These are phyloP conservation scores for Collybiopsis luxurians DNA, from an alignment of 768 basidiomycete genomes.

Conservation along the genomic window DNA sequence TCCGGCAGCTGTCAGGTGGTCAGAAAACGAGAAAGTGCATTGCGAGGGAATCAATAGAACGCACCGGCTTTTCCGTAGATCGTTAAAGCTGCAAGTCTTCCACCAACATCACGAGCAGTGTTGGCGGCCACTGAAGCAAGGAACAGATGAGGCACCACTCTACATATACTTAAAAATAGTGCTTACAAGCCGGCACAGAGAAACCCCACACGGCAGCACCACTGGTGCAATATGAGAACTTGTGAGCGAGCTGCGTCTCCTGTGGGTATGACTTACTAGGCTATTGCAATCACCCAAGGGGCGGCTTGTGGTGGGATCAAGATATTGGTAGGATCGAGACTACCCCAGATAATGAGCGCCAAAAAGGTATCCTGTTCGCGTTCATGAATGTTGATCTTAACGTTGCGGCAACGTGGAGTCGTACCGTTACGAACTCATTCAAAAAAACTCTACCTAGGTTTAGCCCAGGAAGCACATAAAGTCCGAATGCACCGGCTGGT, in stretches of 20 bases:
- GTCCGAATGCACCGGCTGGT: constrained; percentile 50
- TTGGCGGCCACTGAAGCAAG: constrained; percentile 51
- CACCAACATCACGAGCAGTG: constrained; percentile 66
- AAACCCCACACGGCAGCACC: constrained; percentile 61
- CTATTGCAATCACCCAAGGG: constrained; percentile 51
- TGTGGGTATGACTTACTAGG: constrained; percentile 53
- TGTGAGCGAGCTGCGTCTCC: no score
- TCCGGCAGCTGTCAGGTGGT: constrained; percentile 27
- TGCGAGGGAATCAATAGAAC: not conserved
- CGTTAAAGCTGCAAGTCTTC: constrained; percentile 54
- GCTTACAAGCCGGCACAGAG: constrained; percentile 45
- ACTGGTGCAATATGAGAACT: constrained; percentile 26
- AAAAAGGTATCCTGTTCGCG: constrained; percentile 40
- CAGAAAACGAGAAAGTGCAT: not conserved
- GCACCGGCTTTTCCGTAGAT: constrained; percentile 34
- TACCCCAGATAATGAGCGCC: constrained; percentile 48
- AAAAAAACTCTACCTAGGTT: constrained; percentile 46
- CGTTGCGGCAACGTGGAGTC: constrained; percentile 14
- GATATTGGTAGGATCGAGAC: constrained; percentile 56
- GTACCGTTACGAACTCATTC: constrained; percentile 55
- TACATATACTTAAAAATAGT: not conserved
- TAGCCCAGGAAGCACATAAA: constrained; percentile 44
- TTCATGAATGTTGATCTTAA: not conserved
- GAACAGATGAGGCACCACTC: not conserved
- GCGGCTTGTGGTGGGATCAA: constrained; percentile 49